A percentile compares a stretch with the other conserved stretches of the same genome.
Evolutionary conservation across 2,329 filamentous ascomycete genomes (phyloP).

Genomic region (Colletotrichum spinosum): DNA sequence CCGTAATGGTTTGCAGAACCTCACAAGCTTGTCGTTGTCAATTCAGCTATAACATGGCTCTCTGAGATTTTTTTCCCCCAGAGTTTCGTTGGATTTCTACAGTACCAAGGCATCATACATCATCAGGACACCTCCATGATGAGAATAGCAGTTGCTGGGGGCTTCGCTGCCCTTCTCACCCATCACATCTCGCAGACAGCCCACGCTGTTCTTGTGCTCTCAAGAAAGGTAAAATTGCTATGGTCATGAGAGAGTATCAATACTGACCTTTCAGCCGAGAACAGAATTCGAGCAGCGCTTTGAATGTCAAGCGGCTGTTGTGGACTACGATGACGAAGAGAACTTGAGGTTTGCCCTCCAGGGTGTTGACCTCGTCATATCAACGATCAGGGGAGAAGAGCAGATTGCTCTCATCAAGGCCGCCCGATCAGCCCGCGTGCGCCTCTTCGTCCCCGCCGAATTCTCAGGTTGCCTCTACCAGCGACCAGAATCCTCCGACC

Average conservation of each 20-base stretch:
- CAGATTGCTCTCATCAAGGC: conserved; percentile 81
- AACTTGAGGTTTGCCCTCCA: conserved; percentile 74
- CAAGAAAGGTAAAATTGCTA: conserved; percentile 62
- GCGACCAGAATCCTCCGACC: conserved; percentile 58
- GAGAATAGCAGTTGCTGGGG: conserved; percentile 61
- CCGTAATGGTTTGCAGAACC: not conserved
- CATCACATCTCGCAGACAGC: conserved; percentile 72
- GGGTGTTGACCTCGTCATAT: conserved; percentile 80
- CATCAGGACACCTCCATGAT: conserved; percentile 49
- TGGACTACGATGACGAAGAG: conserved; percentile 72
- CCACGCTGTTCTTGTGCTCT: conserved; percentile 78
- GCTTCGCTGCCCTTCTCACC: conserved; percentile 57
- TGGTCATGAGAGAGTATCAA: not conserved
- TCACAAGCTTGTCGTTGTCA: not conserved
- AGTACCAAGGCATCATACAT: not conserved
- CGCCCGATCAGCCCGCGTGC: conserved; percentile 72
- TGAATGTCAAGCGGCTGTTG: conserved; percentile 74
- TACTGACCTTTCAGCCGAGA: conserved; percentile 55
- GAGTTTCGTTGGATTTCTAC: not conserved
- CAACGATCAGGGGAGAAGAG: conserved; percentile 74
- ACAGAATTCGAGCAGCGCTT: conserved; percentile 62
- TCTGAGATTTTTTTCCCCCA: not conserved
- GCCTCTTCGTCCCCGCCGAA: conserved; percentile 79
- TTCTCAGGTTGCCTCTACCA: conserved; percentile 75
- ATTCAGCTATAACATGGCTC: conserved; percentile 2